Base-by-base conservation (phyloP, 2,329 filamentous ascomycete genomes). In the Diatrype stigma region DNA sequence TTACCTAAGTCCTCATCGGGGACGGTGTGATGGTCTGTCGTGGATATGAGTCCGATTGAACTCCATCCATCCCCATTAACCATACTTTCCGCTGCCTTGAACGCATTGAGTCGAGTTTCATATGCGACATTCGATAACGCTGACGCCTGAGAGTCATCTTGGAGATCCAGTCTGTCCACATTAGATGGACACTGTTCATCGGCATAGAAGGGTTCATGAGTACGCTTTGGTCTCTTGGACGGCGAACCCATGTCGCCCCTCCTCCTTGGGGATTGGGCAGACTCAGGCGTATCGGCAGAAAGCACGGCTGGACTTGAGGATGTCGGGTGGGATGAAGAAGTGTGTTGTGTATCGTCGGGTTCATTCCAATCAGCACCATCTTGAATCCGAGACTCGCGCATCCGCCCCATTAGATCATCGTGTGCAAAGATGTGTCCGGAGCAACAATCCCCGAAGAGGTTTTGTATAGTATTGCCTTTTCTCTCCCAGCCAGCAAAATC, bases 361-460 rank as follows among this genome's bases (percentile, higher is more conserved):
- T 48, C 42, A 16, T 64, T 55, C 6, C 32, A 44, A 2, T 44
- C 45, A 19, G 48, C 47, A 50, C 30, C 23, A 49, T 30, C 46
- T 5, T 2, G 14, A n/a, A 21, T 34, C 10, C 6, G 32, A n/a
- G 38, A 23, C 35, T 59, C 48, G 2, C 50, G 50, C 23, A 42
- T 35, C 8, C 37, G 26, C 49, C 75, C 69, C 78, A 91, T 86
- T 49, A 79, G 60, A 6, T 63, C 40, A 56, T 96, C 90, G 59
- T 93, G 84, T 1, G 72, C 69, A 62, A 93, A 95, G 0, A 56
- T 55, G 0, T 73, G 64, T 0, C 73, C 77, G 0, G 80, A 81
- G 65, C 90, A 96, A 26, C 83, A 70, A 21, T 81, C 67, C 0
- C 89, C 88, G 60, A 96, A 96, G 0, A 96, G 74, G 0, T 67